These are phyloP conservation scores for Albugo candida DNA, from an alignment of 352 stramenopile species.

Conservation along the genomic window DNA sequence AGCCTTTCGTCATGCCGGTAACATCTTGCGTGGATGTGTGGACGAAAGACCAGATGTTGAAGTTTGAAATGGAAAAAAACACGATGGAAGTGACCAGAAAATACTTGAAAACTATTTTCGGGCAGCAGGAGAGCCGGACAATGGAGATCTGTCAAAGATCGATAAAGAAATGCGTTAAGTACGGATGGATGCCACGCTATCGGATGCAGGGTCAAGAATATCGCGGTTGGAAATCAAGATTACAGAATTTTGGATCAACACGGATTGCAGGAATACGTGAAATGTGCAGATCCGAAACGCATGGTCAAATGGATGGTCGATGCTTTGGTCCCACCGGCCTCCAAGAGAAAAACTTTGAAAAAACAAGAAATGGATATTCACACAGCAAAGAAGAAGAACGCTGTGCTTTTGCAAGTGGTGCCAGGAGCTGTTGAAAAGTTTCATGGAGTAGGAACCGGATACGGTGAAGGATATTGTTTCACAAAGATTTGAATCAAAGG, in stretches of 20 bases:
- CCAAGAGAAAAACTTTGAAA: background rate
- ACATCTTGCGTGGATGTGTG: background rate
- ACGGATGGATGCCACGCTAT: too few relatives aligned
- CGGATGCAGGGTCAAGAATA: too few relatives aligned
- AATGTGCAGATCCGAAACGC: too few relatives aligned
- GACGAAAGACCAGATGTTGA: background rate
- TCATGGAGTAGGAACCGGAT: too few relatives aligned
- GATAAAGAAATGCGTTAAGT: too few relatives aligned
- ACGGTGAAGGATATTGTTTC: too few relatives aligned
- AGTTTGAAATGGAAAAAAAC: background rate
- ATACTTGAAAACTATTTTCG: background rate
- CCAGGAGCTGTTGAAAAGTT: background rate
- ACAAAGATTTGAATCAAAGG: too few relatives aligned
- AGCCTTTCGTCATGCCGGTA: background rate
- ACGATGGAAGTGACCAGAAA: background rate
- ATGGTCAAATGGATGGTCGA: conserved; percentile 1
- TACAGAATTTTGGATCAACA: conserved; percentile 8
- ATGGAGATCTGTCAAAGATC: too few relatives aligned
- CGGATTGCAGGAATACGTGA: too few relatives aligned
- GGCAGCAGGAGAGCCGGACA: background rate
- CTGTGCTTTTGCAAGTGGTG: background rate
- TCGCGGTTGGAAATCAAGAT: too few relatives aligned
- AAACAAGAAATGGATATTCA: too few relatives aligned
- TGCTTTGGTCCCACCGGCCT: background rate
- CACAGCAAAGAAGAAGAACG: background rate